phyloP scores from a whole-genome alignment of 2,329 filamentous ascomycete species.

The Nothopassalora personata region DNA sequence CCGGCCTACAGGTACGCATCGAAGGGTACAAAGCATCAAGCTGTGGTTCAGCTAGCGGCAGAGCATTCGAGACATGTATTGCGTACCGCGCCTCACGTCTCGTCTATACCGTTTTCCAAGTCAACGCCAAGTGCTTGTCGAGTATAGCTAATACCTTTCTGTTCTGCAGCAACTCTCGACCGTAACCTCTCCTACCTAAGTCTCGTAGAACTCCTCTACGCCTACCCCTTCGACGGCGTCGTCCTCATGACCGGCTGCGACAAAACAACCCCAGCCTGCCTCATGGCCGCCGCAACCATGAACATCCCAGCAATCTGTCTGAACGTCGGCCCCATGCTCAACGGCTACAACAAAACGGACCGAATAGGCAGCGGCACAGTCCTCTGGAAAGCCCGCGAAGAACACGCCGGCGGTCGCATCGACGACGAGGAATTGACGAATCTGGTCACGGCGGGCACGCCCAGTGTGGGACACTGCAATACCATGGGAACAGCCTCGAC shows the following conservation, averaged over 20 bases:
- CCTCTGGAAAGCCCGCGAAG: constrained; percentile 29
- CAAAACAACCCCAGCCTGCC: constrained; percentile 30
- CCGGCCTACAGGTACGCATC: constrained; percentile 17
- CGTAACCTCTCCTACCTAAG: constrained; percentile 28
- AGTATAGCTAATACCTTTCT: too few relatives aligned
- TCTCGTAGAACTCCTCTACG: constrained; percentile 29
- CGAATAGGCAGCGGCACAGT: constrained; percentile 28
- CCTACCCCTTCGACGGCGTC: constrained; percentile 30
- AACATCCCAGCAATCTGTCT: constrained; percentile 30
- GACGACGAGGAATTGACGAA: constrained; percentile 25
- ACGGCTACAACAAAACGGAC: constrained; percentile 24
- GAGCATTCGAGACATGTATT: too few relatives aligned
- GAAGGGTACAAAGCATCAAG: too few relatives aligned
- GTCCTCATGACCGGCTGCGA: constrained; percentile 30
- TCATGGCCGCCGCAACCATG: constrained; percentile 31
- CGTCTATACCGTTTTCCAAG: too few relatives aligned
- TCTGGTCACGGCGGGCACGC: constrained; percentile 26
- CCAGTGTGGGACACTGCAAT: constrained; percentile 29
- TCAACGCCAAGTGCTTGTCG: too few relatives aligned
- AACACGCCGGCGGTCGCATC: constrained; percentile 28
- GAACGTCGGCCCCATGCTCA: constrained; percentile 31
- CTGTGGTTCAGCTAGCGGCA: too few relatives aligned
- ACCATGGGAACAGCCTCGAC: constrained; percentile 32
- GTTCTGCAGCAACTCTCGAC: constrained; percentile 22
- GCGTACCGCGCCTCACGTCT: too few relatives aligned